Evolutionary conservation across 2,329 filamentous ascomycete genomes (phyloP), one percentile per base, ranked within the genome.

Genomic region (Aspergillus flavus): DNA sequence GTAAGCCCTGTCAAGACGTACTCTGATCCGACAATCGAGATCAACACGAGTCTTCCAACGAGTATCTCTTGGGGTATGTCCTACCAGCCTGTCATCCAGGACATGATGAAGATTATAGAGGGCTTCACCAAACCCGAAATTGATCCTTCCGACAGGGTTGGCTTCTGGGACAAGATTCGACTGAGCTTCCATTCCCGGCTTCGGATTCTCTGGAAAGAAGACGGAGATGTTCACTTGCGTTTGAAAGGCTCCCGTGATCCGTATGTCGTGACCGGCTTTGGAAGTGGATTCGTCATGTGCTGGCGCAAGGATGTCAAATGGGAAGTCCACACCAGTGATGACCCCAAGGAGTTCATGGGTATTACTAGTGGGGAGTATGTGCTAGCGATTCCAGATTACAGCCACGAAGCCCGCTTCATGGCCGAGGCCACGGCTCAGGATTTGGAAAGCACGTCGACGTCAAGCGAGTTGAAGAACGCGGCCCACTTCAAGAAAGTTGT

Each of bases 81-180:
- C 2, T 99, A 98, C 73, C 96, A 99, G 73, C 95, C 96, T 32
- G 94, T 94, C 1, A 94, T 99, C 56, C 95, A 99, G 76, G 96
- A 99, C 74, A 97, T 98, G 91, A 99, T 99, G 95, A 97, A 98
- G 86, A 94, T 94, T 30, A 91, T 99, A 65, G 95, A 99, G 78
- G 94, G 92, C 2, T 98, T 99, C 76, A 97, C 94, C 0, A 99
- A 99, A 75, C 93, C 94, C 9, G 94, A 94, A 66, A 84, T 97
- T 32, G 96, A 99, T 76, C 91, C 92, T 1, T 98, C 95, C 0
- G 96, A 99, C 68, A 86, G 91, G 61, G 93, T 96, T 54, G 95
- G 95, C 3, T 99, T 99, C 81, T 99, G 95, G 95, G 95, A 99
- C 80, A 99, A 99, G 83, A 94, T 99, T 58, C 86, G 95, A 60